Evolutionary conservation across 2,329 filamentous ascomycete species (phyloP), one percentile per base, ranked within the genome.

Genomic region (Cytospora chrysosperma): DNA sequence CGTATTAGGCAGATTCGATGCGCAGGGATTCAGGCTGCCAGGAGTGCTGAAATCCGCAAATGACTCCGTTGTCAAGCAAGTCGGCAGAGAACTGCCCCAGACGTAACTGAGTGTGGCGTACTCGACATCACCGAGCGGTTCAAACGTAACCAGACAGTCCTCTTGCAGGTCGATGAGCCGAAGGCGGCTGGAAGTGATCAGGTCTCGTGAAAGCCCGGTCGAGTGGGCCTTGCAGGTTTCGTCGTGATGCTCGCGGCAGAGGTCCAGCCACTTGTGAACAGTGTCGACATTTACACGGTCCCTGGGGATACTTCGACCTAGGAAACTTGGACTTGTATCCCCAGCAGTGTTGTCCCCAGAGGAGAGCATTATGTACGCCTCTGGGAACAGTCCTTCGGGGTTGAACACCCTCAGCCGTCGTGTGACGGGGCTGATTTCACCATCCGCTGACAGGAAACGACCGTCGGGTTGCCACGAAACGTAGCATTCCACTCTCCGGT

Each of bases 101-200:
- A 58, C 32, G 13, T 58, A 58, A 21, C 43, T 51, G 10, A 51
- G 19, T 8, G 56, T 58, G 17, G 56, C 56, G 32, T 58, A 58
- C 21, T 26, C 28, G 12, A 50, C 49, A 6, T 49, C 56, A n/a
- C 12, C n/a, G 6, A 58, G 43, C 17, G 56, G 26, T 21, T 28
- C 37, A 19, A 24, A 17, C 19, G 40, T 43, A 12, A 52, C 30
- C 30, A 59, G 26, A 27, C 56, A 37, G 4, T 51, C 21, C 3
- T 59, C 27, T 19, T 52, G 15, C 19, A 59, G 19, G 17, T 59
- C 56, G 9, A 59, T 26, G n/a, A 59, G 47, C 6, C 56, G 30
- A 5, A 59, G 21, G 12, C 26, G 21, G 1, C 26, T 19, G 3
- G 34, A 21, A 19, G 30, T 21, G 9, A 27, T n/a, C 28, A 15